Evolutionary conservation across 78 protist species (phyloP).

Genomic region (Mantamonas sphyraenae): DNA sequence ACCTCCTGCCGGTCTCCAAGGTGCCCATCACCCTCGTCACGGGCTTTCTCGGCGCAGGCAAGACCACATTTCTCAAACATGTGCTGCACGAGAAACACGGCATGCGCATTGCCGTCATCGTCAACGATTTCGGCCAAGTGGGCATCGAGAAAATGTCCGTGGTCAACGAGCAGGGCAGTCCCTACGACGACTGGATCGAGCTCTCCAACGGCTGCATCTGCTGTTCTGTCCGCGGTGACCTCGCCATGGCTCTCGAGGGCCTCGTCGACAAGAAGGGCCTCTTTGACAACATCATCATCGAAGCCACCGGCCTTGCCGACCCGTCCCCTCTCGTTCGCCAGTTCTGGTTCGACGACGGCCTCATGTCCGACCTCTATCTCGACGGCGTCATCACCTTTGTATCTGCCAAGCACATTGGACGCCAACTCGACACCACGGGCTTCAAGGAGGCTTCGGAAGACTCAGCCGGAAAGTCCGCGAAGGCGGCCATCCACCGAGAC

Average conservation of each 20-base stretch:
- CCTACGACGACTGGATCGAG: constrained; percentile 57
- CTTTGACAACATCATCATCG: constrained; percentile 56
- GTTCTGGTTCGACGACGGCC: constrained; percentile 47
- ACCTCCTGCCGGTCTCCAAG: neutral
- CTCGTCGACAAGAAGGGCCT: constrained; percentile 27
- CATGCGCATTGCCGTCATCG: constrained; percentile 52
- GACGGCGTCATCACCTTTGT: constrained; percentile 48
- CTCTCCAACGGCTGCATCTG: constrained; percentile 70
- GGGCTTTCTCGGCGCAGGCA: constrained; percentile 65
- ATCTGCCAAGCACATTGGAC: constrained; percentile 10
- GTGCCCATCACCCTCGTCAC: constrained; percentile 37
- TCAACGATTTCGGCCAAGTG: constrained; percentile 61
- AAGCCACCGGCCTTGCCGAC: constrained; percentile 63
- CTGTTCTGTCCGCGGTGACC: constrained; percentile 55
- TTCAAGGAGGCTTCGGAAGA: neutral
- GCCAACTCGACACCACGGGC: constrained; percentile 10
- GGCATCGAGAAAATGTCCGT: neutral
- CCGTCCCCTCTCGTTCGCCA: constrained; percentile 43
- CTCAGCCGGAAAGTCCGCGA: neutral
- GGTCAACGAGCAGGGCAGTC: neutral
- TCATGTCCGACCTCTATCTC: constrained; percentile 8
- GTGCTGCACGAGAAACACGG: constrained; percentile 50
- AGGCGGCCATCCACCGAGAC: no score
- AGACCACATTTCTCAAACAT: constrained; percentile 72
- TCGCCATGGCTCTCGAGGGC: constrained; percentile 39